A percentile compares a stretch with the other conserved stretches of the same genome.
Conservation (phyloP, 768 basidiomycete species). For the Amanita subjunquillea region DNA sequence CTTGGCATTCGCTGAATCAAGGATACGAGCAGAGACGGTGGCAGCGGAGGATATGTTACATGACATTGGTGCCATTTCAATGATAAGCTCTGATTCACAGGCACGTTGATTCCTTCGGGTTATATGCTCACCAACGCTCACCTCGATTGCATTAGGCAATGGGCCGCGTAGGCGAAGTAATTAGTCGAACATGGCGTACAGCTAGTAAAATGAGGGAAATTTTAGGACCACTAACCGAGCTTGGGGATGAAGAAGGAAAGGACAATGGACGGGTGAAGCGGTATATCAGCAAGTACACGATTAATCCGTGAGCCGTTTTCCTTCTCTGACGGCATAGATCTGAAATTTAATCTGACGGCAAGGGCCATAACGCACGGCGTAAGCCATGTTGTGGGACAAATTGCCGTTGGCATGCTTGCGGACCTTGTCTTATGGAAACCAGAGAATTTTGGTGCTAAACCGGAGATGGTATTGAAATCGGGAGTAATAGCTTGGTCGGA, state of each 20-base stretch:
- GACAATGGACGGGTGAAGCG: constrained; percentile 93
- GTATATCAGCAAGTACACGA: constrained; percentile 93
- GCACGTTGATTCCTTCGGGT: neutral
- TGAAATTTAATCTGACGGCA: constrained; percentile 4
- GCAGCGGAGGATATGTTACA: constrained; percentile 96
- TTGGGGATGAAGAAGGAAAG: constrained; percentile 59
- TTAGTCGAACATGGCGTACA: constrained; percentile 90
- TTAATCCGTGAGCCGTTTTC: constrained; percentile 73
- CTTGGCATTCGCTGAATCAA: constrained; percentile 90
- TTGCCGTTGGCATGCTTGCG: constrained; percentile 75
- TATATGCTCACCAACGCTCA: neutral
- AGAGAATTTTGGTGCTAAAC: constrained; percentile 85
- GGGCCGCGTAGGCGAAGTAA: constrained; percentile 95
- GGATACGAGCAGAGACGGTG: constrained; percentile 93
- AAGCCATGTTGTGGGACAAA: constrained; percentile 74
- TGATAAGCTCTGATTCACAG: constrained; percentile 95
- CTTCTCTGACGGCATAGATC: neutral
- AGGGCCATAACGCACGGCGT: constrained; percentile 95
- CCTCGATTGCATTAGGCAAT: constrained; percentile 43
- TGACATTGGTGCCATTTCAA: constrained; percentile 88
- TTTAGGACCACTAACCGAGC: constrained; percentile 56
- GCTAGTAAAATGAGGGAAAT: constrained; percentile 88
- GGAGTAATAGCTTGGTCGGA: constrained; percentile 90
- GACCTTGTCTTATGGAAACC: constrained; percentile 96
- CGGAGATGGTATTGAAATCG: constrained; percentile 91